Evolutionary conservation across 1,284 basidiomycete species (phyloP), one percentile per base, ranked within the genome.

Genomic region (Leccinum fallax): DNA sequence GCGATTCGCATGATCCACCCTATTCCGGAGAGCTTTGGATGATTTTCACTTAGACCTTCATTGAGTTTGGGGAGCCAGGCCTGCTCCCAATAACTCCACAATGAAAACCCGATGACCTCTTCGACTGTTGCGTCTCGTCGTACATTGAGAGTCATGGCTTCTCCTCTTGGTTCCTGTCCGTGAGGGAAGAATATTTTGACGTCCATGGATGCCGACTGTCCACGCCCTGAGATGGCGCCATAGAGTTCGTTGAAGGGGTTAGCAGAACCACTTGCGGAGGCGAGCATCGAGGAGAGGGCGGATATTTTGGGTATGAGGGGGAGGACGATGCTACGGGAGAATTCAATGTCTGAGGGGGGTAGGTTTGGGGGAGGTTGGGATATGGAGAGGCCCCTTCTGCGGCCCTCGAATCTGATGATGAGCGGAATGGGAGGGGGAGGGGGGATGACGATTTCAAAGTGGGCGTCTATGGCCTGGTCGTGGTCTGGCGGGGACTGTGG

Each of bases 1-100:
- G 96, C 94, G 61, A 99, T 95, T 62, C 95, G 82, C 76, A 99
- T 76, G n/a, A 94, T 89, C 96, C 97, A 99, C 1, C 93, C 95
- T 2, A 93, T 82, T 0, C 93, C 92, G 49, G 85, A 89, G 59
- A 93, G 78, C 67, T 85, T 87, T 34, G 85, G 81, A 61, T 92
- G 87, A 30, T 87, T 84, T 4, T 83, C 85, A 32, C 74, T 73
- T 2, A 66, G 36, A 69, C 75, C 87, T 55, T 89, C 87, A 67
- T 90, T 87, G 32, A 97, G 75, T 68, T 86, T 86, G 0, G 95
- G 95, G 53, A 87, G 73, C 84, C 94, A 89, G 0, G 84, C 86
- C 67, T 94, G 89, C 70, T 98, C 95, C 87, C 93, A 94, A 70
- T 95, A 99, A 34, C 80, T 90, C 86, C 88, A 98, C 48, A 99